Conservation (phyloP, 2,329 filamentous ascomycete species). For the Chaetomiaceae sp. region DNA sequence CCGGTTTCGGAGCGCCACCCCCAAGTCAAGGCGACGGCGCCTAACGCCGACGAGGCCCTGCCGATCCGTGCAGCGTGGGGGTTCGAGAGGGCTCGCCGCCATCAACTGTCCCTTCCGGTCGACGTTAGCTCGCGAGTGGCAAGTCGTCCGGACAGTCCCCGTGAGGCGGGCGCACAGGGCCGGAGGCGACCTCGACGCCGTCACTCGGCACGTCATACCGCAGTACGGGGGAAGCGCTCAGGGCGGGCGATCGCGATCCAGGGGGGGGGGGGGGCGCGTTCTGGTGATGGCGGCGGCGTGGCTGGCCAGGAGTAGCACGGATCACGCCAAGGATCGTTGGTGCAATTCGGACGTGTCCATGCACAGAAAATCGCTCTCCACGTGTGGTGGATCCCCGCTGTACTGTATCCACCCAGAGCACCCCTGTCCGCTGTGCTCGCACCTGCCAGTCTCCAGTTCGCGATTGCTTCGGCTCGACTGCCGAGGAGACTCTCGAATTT, state of each 20-base stretch:
- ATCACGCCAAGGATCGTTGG: too few relatives aligned
- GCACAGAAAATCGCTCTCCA: constrained; percentile 8
- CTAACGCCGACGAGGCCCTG: constrained; percentile 2
- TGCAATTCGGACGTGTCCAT: constrained; percentile 5
- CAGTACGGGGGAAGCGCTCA: too few relatives aligned
- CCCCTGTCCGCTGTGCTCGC: background rate
- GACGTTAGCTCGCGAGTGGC: constrained; percentile 1
- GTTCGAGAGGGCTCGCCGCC: background rate
- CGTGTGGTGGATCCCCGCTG: constrained; percentile 2
- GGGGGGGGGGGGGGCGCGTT: too few relatives aligned
- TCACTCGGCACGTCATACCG: too few relatives aligned
- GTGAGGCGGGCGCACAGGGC: too few relatives aligned
- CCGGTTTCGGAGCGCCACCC: background rate
- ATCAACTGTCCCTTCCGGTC: background rate
- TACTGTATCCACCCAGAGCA: too few relatives aligned
- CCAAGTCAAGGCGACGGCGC: background rate
- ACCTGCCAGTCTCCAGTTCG: constrained; percentile 1
- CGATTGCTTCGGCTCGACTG: background rate
- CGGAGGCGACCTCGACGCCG: too few relatives aligned
- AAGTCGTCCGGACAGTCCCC: too few relatives aligned
- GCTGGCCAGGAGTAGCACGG: too few relatives aligned
- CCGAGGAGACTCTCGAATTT: constrained; percentile 8
- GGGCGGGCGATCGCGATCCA: too few relatives aligned
- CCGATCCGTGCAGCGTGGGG: constrained; percentile 11
- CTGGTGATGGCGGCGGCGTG: too few relatives aligned